phyloP scores from a whole-genome alignment of 2,329 filamentous ascomycete species.

The Corynespora cassiicola region DNA sequence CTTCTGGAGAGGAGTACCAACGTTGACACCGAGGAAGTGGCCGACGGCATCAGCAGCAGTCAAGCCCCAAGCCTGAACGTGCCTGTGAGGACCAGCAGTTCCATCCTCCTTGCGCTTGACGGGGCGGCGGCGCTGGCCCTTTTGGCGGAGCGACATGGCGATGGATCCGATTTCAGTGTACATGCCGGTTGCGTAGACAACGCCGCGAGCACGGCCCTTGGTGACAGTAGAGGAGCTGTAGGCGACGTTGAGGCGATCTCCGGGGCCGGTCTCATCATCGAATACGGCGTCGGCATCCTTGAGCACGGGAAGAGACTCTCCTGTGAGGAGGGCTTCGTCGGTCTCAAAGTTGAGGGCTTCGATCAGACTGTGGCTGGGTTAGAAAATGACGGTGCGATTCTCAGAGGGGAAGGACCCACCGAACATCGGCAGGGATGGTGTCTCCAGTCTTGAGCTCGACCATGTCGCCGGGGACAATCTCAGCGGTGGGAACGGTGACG shows the following conservation, averaged over 20 bases:
- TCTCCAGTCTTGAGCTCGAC: slow-evolving; percentile 68
- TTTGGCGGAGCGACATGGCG: slow-evolving; percentile 68
- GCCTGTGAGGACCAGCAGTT: slow-evolving; percentile 37
- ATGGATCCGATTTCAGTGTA: slow-evolving; percentile 76
- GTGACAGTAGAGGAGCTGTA: slow-evolving; percentile 75
- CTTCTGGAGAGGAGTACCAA: slow-evolving; percentile 46
- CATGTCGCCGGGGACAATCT: slow-evolving; percentile 71
- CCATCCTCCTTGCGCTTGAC: slow-evolving; percentile 49
- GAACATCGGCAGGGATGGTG: slow-evolving; percentile 72
- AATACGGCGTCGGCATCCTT: slow-evolving; percentile 66
- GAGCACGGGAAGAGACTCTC: slow-evolving; percentile 71
- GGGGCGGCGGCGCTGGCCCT: slow-evolving; percentile 40
- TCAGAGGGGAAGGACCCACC: slow-evolving; percentile 34
- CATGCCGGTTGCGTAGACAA: slow-evolving; percentile 73
- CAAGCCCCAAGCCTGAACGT: slow-evolving; percentile 57
- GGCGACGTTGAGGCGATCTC: slow-evolving; percentile 72
- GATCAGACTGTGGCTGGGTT: slow-evolving; percentile 46
- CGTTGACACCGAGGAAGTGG: slow-evolving; percentile 47
- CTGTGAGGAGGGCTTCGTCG: slow-evolving; percentile 74
- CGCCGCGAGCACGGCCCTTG: slow-evolving; percentile 70
- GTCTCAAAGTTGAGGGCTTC: slow-evolving; percentile 76
- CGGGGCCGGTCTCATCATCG: slow-evolving; percentile 61
- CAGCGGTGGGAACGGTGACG: slow-evolving; percentile 58
- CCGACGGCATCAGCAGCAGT: slow-evolving; percentile 51
- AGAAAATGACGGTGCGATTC: neutral